Base-by-base conservation (phyloP, 306 rosid genomes). In the Vicia sativa region DNA sequence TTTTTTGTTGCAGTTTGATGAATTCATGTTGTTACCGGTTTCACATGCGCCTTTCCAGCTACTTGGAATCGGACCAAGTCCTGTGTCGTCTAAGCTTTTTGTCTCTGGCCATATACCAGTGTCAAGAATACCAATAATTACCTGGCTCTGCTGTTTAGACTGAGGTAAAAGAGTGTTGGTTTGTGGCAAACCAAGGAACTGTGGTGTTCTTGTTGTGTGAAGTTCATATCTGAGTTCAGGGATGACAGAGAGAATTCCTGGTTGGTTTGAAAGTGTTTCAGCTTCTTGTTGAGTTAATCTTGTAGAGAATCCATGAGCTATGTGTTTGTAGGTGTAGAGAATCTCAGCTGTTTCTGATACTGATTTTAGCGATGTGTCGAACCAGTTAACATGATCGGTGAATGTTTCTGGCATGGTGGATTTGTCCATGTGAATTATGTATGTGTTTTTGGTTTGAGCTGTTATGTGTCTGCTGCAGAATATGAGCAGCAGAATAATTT, bases 31-130 rank as follows among this genome's bases (percentile, higher is more conserved):
- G 34, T 70, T 86, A 5, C 93, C 91, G 19, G 19, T 67, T 81
- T 87, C 87, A 58, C 98, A 92, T 71, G 38, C 38, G 6, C 98
- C 98, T 84, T 87, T 92, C 98, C 98, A 92, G 28, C 68, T 56
- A n/a, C 37, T 42, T 2, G 95, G 96, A 1, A 82, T 58, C 0
- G 83, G 87, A 14, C 90, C 91, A 3, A 89, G 69, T 23, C 89
- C 91, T 0, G 80, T 58, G 77, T 92, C 98, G 3, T 81, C 80
- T 43, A 82, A 85, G 86, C 96, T 83, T 79, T 80, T 81, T 0
- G 48, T 59, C 76, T 89, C 98, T 0, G 98, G 96, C 96, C 98
- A 92, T 3, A 78, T 86, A 15, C 98, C 98, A 0, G 96, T 92
- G 86, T 92, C 98, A 0, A 92, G 34, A 3, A 92, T 58, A 46